These are phyloP conservation scores for Starmerella bombi DNA, from an alignment of 805 yeast genomes.

Conservation along the genomic window DNA sequence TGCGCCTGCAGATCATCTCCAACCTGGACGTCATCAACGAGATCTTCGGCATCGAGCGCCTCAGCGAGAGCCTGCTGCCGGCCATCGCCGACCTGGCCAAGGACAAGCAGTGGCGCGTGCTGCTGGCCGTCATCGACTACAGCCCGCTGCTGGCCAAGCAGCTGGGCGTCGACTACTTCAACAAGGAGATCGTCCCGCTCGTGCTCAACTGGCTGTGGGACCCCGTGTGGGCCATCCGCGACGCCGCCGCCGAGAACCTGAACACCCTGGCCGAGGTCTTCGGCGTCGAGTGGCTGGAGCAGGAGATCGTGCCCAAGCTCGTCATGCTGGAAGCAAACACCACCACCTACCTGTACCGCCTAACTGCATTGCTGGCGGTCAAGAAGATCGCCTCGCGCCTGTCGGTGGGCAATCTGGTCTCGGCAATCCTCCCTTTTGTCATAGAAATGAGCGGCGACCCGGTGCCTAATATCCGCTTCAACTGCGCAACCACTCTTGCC, in stretches of 20 bases:
- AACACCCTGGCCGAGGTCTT: constrained; percentile 70
- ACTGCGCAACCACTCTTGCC: constrained; percentile 75
- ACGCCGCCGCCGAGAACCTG: constrained; percentile 83
- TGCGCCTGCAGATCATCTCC: constrained; percentile 83
- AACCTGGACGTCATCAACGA: constrained; percentile 85
- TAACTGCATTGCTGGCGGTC: constrained; percentile 79
- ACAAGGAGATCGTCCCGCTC: constrained; percentile 75
- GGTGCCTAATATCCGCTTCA: constrained; percentile 92
- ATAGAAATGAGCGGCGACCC: constrained; percentile 58
- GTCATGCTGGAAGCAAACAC: constrained; percentile 40
- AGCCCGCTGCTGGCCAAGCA: constrained; percentile 90
- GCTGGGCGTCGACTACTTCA: constrained; percentile 84
- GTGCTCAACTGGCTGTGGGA: constrained; percentile 99
- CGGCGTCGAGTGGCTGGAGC: constrained; percentile 88
- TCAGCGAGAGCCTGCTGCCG: constrained; percentile 79
- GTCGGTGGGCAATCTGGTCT: constrained; percentile 40
- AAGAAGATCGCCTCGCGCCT: constrained; percentile 71
- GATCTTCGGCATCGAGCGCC: constrained; percentile 78
- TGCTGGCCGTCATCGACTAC: constrained; percentile 92
- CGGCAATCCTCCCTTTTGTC: constrained; percentile 67
- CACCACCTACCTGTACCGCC: constrained; percentile 83
- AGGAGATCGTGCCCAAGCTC: constrained; percentile 66
- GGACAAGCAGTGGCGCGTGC: constrained; percentile 94
- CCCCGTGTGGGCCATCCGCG: constrained; percentile 88
- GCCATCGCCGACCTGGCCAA: constrained; percentile 93